phyloP scores from a whole-genome alignment of 345 rosid species.

The Populus ilicifolia region DNA sequence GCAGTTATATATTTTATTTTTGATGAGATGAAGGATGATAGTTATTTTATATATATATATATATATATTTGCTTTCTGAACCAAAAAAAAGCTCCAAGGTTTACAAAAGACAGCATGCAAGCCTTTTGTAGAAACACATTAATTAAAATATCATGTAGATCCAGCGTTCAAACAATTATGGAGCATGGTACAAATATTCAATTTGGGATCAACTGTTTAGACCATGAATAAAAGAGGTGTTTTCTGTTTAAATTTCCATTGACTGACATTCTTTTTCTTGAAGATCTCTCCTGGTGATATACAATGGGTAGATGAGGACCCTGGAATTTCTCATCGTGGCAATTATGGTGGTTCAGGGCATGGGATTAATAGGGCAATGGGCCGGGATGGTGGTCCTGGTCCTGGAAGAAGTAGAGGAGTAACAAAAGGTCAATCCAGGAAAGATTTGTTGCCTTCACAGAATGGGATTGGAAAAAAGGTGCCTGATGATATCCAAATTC shows the following conservation, averaged over 20 bases:
- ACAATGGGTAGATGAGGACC: slow-evolving; percentile 68
- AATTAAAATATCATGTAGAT: background rate
- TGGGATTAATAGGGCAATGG: slow-evolving; percentile 49
- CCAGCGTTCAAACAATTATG: background rate
- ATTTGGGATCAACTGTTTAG: background rate
- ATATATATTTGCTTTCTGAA: background rate
- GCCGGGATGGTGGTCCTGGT: slow-evolving; percentile 44
- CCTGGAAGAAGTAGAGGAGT: slow-evolving; percentile 57
- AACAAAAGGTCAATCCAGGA: slow-evolving; percentile 56
- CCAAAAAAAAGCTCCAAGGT: background rate
- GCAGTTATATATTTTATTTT: background rate
- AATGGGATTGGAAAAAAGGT: slow-evolving; percentile 73
- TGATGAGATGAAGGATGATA: background rate
- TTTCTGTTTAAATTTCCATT: background rate
- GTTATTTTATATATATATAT: background rate
- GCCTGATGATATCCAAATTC: slow-evolving; percentile 59
- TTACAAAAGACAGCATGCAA: background rate
- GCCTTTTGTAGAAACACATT: background rate
- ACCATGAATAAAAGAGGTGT: background rate
- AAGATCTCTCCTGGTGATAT: slow-evolving; percentile 85
- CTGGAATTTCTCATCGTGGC: slow-evolving; percentile 49
- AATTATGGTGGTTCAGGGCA: slow-evolving; percentile 41
- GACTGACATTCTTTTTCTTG: background rate
- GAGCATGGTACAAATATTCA: background rate
- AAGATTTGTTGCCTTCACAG: slow-evolving; percentile 58